A percentile compares a stretch with the other conserved stretches of the same genome.
These are phyloP conservation scores for Globisporangium splendens DNA, from an alignment of 352 stramenopile genomes.

Conservation along the genomic window DNA sequence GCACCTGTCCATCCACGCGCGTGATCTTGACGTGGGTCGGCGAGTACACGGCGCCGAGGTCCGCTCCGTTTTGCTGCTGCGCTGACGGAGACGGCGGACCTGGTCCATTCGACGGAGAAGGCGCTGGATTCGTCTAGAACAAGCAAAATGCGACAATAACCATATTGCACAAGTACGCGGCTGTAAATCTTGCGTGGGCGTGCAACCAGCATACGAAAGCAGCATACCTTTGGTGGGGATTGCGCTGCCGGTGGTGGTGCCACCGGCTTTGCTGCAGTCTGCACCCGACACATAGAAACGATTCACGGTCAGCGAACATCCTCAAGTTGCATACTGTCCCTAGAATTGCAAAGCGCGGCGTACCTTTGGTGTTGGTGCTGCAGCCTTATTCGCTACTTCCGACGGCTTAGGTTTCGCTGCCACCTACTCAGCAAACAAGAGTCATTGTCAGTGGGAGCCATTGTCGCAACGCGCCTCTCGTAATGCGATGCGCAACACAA, in stretches of 20 bases:
- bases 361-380: conserved; percentile 5
- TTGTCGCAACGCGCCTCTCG: not conserved
- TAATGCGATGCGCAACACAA: no score
- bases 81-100: not conserved
- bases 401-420: conserved; percentile 2
- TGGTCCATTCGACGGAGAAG: not conserved
- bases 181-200: no score
- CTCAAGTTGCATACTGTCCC: not conserved
- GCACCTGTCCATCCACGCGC: conserved; percentile 52
- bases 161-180: no score
- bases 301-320: not conserved
- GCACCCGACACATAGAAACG: not conserved
- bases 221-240: not conserved
- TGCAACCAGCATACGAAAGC: not conserved
- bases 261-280: not conserved
- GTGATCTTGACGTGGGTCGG: conserved; percentile 74
- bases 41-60: conserved; percentile 55
- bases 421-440: conserved; percentile 7
- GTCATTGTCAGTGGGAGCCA: conserved; percentile 1
- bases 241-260: not conserved
- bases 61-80: conserved; percentile 3
- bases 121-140: conserved; percentile 4
- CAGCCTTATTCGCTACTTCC: not conserved
- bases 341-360: not conserved
- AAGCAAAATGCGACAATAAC: not conserved